A percentile compares a stretch with the other conserved stretches of the same genome.
Conservation (phyloP, 306 rosid species). For the Datisca glomerata region DNA sequence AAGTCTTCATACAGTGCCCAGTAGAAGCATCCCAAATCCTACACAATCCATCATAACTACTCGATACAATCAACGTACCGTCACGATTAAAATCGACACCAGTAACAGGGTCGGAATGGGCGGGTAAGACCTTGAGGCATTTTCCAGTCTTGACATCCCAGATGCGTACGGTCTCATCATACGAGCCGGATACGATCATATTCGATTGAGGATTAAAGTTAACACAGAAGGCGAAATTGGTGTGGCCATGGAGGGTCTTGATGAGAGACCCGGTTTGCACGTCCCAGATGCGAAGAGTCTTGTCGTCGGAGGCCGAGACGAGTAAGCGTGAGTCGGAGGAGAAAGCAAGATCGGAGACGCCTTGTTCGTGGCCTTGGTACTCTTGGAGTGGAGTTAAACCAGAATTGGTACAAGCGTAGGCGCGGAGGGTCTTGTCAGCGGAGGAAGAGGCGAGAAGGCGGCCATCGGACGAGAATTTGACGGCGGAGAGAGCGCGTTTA, state of each 20-base stretch:
- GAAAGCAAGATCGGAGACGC: constrained; percentile 88
- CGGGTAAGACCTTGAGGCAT: constrained; percentile 84
- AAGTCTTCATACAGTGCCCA: constrained; percentile 88
- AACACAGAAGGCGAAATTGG: constrained; percentile 83
- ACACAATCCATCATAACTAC: constrained; percentile 93
- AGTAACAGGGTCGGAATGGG: constrained; percentile 90
- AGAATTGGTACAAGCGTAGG: constrained; percentile 41
- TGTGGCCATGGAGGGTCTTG: constrained; percentile 80
- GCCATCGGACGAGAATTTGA: constrained; percentile 81
- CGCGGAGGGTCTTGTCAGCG: constrained; percentile 87
- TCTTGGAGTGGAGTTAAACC: constrained; percentile 47
- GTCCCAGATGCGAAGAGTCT: constrained; percentile 89
- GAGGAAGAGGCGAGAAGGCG: constrained; percentile 85
- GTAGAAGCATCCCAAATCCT: constrained; percentile 87
- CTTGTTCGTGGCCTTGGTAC: constrained; percentile 72
- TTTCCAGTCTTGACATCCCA: constrained; percentile 88
- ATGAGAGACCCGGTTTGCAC: constrained; percentile 56
- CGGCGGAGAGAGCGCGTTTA: constrained; percentile 53
- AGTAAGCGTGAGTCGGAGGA: constrained; percentile 77
- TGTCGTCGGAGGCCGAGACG: constrained; percentile 93
- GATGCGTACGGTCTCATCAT: constrained; percentile 88
- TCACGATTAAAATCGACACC: constrained; percentile 89
- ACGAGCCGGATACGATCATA: constrained; percentile 85
- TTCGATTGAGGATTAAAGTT: constrained; percentile 88
- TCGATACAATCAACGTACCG: constrained; percentile 83